These are phyloP conservation scores for Zygoascus tannicola DNA, from an alignment of 805 yeast species.

Conservation along the genomic window DNA sequence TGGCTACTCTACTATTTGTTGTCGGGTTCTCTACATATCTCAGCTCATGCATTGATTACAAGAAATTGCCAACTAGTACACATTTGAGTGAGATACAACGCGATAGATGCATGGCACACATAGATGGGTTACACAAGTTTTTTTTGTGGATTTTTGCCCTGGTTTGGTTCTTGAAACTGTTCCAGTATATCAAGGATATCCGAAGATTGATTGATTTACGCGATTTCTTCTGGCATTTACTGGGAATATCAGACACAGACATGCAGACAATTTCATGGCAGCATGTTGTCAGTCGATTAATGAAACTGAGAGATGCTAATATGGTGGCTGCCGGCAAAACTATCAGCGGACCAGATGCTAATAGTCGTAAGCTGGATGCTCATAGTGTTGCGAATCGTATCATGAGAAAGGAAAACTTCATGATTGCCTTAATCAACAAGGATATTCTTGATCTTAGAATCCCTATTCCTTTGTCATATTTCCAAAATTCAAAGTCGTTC, in stretches of 20 bases:
- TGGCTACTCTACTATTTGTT: constrained; percentile 69
- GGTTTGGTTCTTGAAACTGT: constrained; percentile 31
- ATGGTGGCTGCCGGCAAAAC: constrained; percentile 44
- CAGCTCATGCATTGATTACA: constrained; percentile 70
- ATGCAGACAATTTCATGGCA: constrained; percentile 93
- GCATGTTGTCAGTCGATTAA: constrained; percentile 64
- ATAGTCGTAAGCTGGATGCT: constrained; percentile 59
- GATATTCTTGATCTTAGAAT: constrained; percentile 58
- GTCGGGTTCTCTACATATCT: constrained; percentile 70
- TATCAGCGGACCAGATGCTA: background rate
- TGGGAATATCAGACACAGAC: constrained; percentile 69
- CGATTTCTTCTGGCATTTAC: constrained; percentile 63
- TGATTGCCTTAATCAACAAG: constrained; percentile 81
- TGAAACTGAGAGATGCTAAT: constrained; percentile 66
- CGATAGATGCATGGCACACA: constrained; percentile 39
- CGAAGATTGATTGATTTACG: constrained; percentile 63
- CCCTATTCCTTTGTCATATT: constrained; percentile 24
- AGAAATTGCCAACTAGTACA: constrained; percentile 30
- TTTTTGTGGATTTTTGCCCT: constrained; percentile 52
- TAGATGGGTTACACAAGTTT: constrained; percentile 44
- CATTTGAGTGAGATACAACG: constrained; percentile 34
- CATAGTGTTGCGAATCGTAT: constrained; percentile 92
- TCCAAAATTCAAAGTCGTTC: constrained; percentile 25
- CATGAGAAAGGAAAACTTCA: constrained; percentile 90
- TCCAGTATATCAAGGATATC: constrained; percentile 46